phyloP scores from a whole-genome alignment of 768 basidiomycete genomes.

The Agrocybe pediades region DNA sequence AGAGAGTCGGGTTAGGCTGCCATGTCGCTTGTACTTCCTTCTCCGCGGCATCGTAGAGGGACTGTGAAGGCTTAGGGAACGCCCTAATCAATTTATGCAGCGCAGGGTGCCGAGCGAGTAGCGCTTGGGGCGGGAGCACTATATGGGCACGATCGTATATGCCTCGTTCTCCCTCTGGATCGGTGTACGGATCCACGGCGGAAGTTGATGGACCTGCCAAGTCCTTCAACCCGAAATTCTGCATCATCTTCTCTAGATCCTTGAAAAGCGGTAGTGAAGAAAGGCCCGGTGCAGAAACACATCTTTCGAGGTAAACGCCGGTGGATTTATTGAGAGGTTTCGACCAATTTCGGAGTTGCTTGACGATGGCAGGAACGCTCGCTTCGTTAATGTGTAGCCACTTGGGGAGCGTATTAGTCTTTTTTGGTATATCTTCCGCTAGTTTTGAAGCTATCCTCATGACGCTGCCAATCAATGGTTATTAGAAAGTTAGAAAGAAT shows the following conservation, averaged over 20 bases:
- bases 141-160: constrained; percentile 11
- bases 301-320: constrained; percentile 7
- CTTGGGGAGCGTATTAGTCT: neutral
- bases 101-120: constrained; percentile 14
- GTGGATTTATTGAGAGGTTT: constrained; percentile 18
- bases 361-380: constrained; percentile 12
- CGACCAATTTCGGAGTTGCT: constrained; percentile 19
- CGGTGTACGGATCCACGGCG: constrained; percentile 10
- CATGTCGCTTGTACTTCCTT: constrained; percentile 16
- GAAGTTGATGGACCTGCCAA: neutral
- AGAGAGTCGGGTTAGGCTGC: constrained; percentile 21
- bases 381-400: constrained; percentile 9
- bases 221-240: constrained; percentile 1
- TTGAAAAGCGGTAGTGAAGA: neutral
- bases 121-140: constrained; percentile 16
- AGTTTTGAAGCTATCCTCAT: constrained; percentile 8
- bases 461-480: constrained; percentile 3
- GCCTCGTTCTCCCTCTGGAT: constrained; percentile 9
- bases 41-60: neutral
- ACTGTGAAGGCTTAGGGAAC: constrained; percentile 1
- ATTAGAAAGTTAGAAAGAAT: neutral
- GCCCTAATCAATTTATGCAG: constrained; percentile 9
- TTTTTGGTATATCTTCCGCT: constrained; percentile 11
- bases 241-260: neutral
- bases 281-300: neutral